Conservation (phyloP, 805 yeast species). For the Ogataea chonburiensis region DNA sequence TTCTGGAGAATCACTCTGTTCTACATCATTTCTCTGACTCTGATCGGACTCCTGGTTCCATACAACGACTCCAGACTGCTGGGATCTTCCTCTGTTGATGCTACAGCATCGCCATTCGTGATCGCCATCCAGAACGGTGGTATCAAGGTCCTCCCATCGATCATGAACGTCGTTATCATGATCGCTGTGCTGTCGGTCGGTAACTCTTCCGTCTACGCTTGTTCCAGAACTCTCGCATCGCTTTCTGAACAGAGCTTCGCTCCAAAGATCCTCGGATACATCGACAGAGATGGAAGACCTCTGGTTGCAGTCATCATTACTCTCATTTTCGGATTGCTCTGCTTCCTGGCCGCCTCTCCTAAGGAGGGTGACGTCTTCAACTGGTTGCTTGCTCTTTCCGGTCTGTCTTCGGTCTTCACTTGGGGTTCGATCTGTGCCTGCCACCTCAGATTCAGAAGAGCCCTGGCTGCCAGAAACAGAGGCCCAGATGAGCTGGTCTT, state of each 20-base stretch:
- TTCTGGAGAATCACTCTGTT: constrained; percentile 62
- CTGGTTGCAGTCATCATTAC: constrained; percentile 59
- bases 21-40: constrained; percentile 51
- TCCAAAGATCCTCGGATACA: constrained; percentile 60
- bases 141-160: constrained; percentile 63
- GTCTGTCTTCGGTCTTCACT: constrained; percentile 72
- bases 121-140: constrained; percentile 65
- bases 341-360: constrained; percentile 62
- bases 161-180: constrained; percentile 73
- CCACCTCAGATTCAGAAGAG: constrained; percentile 70
- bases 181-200: constrained; percentile 75
- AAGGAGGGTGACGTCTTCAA: constrained; percentile 57
- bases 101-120: constrained; percentile 73
- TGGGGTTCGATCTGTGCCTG: constrained; percentile 75
- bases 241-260: constrained; percentile 70
- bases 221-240: constrained; percentile 67
- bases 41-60: constrained; percentile 64
- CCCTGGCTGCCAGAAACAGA: constrained; percentile 65
- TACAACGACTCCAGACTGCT: constrained; percentile 46
- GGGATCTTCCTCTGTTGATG: constrained; percentile 47
- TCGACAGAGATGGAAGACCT: constrained; percentile 80
- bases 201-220: constrained; percentile 71
- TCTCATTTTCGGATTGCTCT: constrained; percentile 53
- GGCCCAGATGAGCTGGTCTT: constrained; percentile 65
- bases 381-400: constrained; percentile 78